Evolutionary conservation across 805 yeast genomes (phyloP).

Genomic region (Schwanniomyces vanrijiae): DNA sequence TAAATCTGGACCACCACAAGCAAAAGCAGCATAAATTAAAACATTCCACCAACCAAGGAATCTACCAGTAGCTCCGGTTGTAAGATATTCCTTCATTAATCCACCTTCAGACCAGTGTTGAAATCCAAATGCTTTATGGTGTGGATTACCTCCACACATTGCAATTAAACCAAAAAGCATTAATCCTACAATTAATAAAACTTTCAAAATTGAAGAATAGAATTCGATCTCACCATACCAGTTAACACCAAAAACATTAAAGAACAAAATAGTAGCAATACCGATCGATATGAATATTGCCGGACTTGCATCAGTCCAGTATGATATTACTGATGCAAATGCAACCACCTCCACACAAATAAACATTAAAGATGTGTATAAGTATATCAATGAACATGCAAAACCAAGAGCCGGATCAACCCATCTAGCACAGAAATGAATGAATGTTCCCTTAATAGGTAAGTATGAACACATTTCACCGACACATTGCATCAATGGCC

Average conservation of each 20-base stretch:
- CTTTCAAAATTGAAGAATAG: conserved; percentile 64
- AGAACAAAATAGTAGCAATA: conserved; percentile 37
- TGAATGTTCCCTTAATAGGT: conserved; percentile 36
- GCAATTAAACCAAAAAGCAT: conserved; percentile 62
- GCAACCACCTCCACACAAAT: conserved; percentile 68
- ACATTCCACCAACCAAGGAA: conserved; percentile 62
- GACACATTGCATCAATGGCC: conserved; percentile 37
- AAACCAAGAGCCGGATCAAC: conserved; percentile 70
- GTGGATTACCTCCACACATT: conserved; percentile 79
- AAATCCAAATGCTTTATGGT: conserved; percentile 70
- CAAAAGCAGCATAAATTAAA: conserved; percentile 65
- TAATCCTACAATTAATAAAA: conserved; percentile 61
- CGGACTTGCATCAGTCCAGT: conserved; percentile 55
- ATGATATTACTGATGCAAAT: conserved; percentile 52
- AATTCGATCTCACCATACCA: conserved; percentile 59
- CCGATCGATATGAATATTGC: conserved; percentile 59
- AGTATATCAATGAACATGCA: conserved; percentile 65
- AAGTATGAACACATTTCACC: conserved; percentile 39
- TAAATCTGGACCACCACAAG: conserved; percentile 68
- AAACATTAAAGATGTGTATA: conserved; percentile 52
- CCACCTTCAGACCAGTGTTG: conserved; percentile 72
- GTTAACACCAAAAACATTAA: conserved; percentile 51
- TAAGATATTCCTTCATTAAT: conserved; percentile 52
- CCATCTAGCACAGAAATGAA: conserved; percentile 45
- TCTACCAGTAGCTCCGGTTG: conserved; percentile 50